Conservation (phyloP, 345 rosid species). For the Salix exigua region DNA sequence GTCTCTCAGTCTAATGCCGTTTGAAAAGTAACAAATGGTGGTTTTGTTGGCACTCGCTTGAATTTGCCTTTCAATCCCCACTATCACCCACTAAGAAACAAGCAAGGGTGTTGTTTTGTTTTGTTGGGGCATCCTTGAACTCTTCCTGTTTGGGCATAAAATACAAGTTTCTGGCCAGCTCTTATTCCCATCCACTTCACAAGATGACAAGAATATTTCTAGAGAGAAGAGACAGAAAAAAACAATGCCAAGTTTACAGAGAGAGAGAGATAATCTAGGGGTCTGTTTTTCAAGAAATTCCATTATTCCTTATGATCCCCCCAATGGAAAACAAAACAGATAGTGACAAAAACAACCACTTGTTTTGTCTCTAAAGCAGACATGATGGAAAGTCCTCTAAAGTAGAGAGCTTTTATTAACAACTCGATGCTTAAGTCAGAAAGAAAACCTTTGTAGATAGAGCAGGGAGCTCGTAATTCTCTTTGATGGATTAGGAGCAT, state of each 20-base stretch:
- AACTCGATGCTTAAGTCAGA: conserved; percentile 19
- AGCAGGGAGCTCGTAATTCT: neutral
- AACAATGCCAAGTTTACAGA: neutral
- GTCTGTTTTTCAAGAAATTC: conserved; percentile 56
- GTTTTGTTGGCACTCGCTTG: conserved; percentile 35
- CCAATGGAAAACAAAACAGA: conserved; percentile 45
- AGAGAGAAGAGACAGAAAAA: neutral
- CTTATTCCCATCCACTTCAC: conserved; percentile 40
- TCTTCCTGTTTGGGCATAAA: conserved; percentile 25
- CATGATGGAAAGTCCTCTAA: conserved; percentile 34
- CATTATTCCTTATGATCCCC: conserved; percentile 47
- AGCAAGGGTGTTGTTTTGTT: conserved; percentile 38
- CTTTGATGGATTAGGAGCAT: conserved; percentile 19
- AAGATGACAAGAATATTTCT: conserved; percentile 6
- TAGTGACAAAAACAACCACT: conserved; percentile 58
- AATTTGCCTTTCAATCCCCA: conserved; percentile 39
- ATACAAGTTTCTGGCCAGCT: conserved; percentile 45
- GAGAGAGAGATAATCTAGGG: conserved; percentile 16
- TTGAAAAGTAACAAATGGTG: conserved; percentile 32
- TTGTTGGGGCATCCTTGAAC: conserved; percentile 50
- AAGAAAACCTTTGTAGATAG: neutral
- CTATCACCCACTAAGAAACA: conserved; percentile 49
- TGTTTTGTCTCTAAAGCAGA: conserved; percentile 48
- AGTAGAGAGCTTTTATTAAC: conserved; percentile 33
- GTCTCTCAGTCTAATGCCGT: conserved; percentile 15